A percentile compares a stretch with the other conserved stretches of the same genome.
These are phyloP conservation scores for Leucoagaricus sp. DNA, from an alignment of 1,284 basidiomycete species.

Conservation along the genomic window DNA sequence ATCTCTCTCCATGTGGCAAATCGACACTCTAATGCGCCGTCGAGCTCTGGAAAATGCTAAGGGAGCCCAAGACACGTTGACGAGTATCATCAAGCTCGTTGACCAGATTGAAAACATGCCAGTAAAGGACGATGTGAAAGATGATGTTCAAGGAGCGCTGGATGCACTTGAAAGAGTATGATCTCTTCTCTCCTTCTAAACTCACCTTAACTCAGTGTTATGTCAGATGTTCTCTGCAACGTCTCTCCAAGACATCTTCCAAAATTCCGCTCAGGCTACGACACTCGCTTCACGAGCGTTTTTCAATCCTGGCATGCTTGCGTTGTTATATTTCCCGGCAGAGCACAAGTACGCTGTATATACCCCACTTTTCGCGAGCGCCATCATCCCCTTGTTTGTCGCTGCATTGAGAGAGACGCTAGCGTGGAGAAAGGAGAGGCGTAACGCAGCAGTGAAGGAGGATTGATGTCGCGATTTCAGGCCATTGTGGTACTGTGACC, in stretches of 20 bases:
- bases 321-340: conserved; percentile 93
- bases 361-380: conserved; percentile 88
- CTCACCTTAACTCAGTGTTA: neutral
- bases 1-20: conserved; percentile 69
- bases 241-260: conserved; percentile 52
- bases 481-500: too few relatives aligned
- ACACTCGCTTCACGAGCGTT: conserved; percentile 86
- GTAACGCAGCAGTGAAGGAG: too few relatives aligned
- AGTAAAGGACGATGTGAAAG: conserved; percentile 74
- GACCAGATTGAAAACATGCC: conserved; percentile 90
- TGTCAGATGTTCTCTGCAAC: conserved; percentile 45
- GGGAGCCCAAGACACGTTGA: conserved; percentile 72
- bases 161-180: conserved; percentile 68
- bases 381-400: conserved; percentile 80
- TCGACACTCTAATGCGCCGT: conserved; percentile 74
- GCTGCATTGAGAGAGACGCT: conserved; percentile 70
- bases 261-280: conserved; percentile 67
- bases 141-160: conserved; percentile 71
- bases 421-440: conserved; percentile 52
- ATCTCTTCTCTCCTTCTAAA: conserved; percentile 22
- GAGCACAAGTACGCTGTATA: conserved; percentile 97
- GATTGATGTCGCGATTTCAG: too few relatives aligned
- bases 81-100: conserved; percentile 82
- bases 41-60: conserved; percentile 74
- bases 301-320: conserved; percentile 96